phyloP scores from a whole-genome alignment of 345 rosid species.

The Populus deltoides region DNA sequence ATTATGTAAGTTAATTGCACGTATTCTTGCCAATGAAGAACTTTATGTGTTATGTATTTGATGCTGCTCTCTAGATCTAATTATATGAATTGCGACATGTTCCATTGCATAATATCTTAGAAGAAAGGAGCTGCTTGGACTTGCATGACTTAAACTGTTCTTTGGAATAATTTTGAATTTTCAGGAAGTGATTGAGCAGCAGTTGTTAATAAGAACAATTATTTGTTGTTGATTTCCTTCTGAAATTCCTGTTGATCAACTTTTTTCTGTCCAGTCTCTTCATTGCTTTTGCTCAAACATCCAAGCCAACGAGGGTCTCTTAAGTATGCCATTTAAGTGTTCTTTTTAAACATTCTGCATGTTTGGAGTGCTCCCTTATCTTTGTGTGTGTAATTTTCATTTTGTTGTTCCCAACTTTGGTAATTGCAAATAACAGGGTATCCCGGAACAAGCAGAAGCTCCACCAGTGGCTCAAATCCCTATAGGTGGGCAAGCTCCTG shows the following conservation, averaged over 20 bases:
- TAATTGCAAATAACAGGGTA: slow-evolving; percentile 45
- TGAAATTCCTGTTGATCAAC: background rate
- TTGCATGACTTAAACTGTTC: background rate
- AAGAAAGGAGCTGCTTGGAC: background rate
- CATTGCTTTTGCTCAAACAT: background rate
- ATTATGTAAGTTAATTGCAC: background rate
- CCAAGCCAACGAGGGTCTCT: background rate
- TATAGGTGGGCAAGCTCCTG: slow-evolving; percentile 46
- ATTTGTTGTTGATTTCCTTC: background rate
- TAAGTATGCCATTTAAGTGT: background rate
- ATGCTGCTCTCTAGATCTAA: background rate
- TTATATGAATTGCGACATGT: background rate
- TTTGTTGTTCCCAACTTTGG: background rate
- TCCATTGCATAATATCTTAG: background rate
- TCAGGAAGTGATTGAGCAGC: background rate
- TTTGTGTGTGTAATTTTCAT: background rate
- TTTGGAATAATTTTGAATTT: background rate
- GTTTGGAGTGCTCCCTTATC: background rate
- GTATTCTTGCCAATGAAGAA: background rate
- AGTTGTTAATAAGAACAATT: background rate
- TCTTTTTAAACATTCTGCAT: background rate
- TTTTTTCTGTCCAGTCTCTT: background rate
- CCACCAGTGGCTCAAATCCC: slow-evolving; percentile 48
- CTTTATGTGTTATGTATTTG: background rate
- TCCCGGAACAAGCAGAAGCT: slow-evolving; percentile 74